A percentile compares a stretch with the other conserved stretches of the same genome.
phyloP scores from a whole-genome alignment of 2,329 filamentous ascomycete species.

The Uncinocarpus reesii region DNA sequence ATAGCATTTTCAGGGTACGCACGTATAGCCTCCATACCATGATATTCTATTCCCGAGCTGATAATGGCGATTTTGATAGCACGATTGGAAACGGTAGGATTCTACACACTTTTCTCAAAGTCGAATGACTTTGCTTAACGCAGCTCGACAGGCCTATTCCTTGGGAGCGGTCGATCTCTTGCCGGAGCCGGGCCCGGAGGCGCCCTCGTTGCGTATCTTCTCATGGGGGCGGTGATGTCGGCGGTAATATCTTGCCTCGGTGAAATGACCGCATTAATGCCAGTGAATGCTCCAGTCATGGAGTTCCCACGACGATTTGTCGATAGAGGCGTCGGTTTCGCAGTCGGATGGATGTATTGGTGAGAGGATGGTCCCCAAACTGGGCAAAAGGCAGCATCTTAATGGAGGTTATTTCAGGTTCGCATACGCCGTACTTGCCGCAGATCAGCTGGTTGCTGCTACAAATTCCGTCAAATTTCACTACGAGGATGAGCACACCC shows the following conservation, averaged over 20 bases:
- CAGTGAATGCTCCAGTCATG: conserved; percentile 34
- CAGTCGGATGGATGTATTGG: conserved; percentile 40
- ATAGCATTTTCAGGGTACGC: conserved; percentile 37
- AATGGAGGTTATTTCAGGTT: conserved; percentile 21
- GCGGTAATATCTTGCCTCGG: conserved; percentile 38
- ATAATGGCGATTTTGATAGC: conserved; percentile 19
- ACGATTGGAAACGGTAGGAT: conserved; percentile 34
- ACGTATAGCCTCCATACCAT: not conserved
- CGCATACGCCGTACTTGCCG: conserved; percentile 25
- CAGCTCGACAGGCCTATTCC: conserved; percentile 28
- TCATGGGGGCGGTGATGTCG: conserved; percentile 38
- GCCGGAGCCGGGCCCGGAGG: conserved; percentile 35
- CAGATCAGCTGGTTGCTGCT: conserved; percentile 32
- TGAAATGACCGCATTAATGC: conserved; percentile 36
- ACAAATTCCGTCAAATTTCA: conserved; percentile 36
- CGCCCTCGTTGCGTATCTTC: conserved; percentile 32
- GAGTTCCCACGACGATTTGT: conserved; percentile 34
- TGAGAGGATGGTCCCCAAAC: conserved; percentile 25
- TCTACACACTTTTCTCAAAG: not conserved
- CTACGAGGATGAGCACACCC: conserved; percentile 26
- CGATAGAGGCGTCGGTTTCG: conserved; percentile 37
- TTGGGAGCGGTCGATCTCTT: conserved; percentile 34
- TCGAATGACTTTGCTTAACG: not conserved
- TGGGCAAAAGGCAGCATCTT: conserved; percentile 11
- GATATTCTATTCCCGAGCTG: not conserved